Base-by-base conservation (phyloP, 495 filamentous ascomycete species). In the Thermothielavioides terrestris region DNA sequence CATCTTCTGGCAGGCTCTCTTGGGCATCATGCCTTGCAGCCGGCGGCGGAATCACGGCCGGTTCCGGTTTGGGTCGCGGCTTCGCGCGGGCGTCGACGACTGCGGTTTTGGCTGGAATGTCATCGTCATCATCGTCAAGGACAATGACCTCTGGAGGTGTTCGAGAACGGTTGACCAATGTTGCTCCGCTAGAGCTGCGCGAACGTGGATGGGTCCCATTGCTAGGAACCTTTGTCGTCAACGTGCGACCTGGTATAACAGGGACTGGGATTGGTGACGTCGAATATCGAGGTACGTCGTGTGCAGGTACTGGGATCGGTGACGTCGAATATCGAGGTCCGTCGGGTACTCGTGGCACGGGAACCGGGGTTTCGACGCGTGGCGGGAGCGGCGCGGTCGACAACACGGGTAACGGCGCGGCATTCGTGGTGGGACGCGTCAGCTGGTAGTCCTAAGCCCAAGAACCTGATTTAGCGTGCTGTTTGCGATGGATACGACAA, bases 51-150 rank as follows among this genome's bases (percentile, higher is more conserved):
- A n/a, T n/a, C n/a, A n/a, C n/a, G n/a, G n/a, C n/a, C n/a, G n/a
- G n/a, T n/a, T n/a, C n/a, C n/a, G n/a, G n/a, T n/a, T 3, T 20
- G 1, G 27, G 17, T n/a, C 11, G 28, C 0, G 27, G 0, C 10
- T n/a, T 22, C 10, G 2, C n/a, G 15, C 2, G n/a, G n/a, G n/a
- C n/a, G n/a, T n/a, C 12, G 15, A 11, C 11, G 10, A 4, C 31
- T n/a, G 26, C 14, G 4, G 7, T 15, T n/a, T 14, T 6, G 11
- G 4, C 6, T 3, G 8, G 15, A 38, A 28, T 11, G 5, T 37
- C 45, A 12, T 52, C 44, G 9, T 60, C 54, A 12, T 60, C 55
- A 23, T 51, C 49, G 6, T 54, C 50, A 31, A 63, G 42, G 10
- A 54, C 22, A 15, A 63, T 60, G 2, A 59, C 35, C 25, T 49